These are phyloP conservation scores for Collybia sordida DNA, from an alignment of 768 basidiomycete species.

Conservation along the genomic window DNA sequence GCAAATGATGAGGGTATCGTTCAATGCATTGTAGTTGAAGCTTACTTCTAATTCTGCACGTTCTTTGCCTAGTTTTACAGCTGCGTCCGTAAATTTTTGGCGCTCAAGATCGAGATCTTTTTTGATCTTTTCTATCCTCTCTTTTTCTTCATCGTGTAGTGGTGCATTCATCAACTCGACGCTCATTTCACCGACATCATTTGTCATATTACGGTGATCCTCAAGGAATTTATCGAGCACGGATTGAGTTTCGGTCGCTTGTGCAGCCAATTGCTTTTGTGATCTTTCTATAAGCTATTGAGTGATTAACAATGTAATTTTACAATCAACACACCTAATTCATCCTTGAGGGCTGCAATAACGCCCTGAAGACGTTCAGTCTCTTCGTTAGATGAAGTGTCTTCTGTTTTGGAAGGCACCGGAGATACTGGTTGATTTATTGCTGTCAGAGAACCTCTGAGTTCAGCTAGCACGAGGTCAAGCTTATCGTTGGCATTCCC, in stretches of 20 bases:
- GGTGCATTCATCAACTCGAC: constrained; percentile 55
- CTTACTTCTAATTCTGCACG: constrained; percentile 65
- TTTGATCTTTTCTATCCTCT: constrained; percentile 50
- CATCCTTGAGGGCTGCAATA: constrained; percentile 49
- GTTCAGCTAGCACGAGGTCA: constrained; percentile 36
- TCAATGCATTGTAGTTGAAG: neutral
- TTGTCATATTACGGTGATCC: constrained; percentile 36
- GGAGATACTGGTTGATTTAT: constrained; percentile 25
- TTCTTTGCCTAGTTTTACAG: constrained; percentile 63
- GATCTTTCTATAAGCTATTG: constrained; percentile 8
- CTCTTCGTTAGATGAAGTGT: constrained; percentile 37
- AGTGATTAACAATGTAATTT: too few species aligned
- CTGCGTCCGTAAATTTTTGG: constrained; percentile 60
- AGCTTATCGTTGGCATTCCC: constrained; percentile 51
- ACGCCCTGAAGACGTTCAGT: constrained; percentile 47
- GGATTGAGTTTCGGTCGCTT: constrained; percentile 46
- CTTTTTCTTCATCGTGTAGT: constrained; percentile 51
- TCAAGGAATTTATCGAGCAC: constrained; percentile 55
- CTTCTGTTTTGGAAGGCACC: constrained; percentile 11
- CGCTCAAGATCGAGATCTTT: constrained; percentile 66
- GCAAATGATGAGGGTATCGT: neutral
- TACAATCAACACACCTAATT: constrained; percentile 50
- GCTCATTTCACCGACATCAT: constrained; percentile 42
- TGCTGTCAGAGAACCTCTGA: constrained; percentile 34
- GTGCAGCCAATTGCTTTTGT: constrained; percentile 37